Conservation (phyloP, 495 filamentous ascomycete genomes). For the Jackrogersella minutella region DNA sequence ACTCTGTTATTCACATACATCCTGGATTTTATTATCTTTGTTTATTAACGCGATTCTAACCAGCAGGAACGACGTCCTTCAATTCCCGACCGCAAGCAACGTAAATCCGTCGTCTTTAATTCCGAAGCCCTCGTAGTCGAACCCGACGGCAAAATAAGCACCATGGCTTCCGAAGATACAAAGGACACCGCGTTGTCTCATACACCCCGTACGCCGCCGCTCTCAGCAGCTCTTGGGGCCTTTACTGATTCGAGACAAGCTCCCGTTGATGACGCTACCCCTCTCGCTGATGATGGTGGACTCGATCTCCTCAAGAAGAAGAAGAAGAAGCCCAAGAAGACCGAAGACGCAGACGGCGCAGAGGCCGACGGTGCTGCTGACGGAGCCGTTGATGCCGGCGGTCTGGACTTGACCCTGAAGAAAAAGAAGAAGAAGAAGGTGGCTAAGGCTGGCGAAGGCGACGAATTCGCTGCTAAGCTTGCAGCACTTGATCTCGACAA, state of each 20-base stretch:
- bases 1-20: not conserved
- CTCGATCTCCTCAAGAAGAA: constrained; percentile 69
- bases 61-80: constrained; percentile 38
- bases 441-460: constrained; percentile 68
- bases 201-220: constrained; percentile 67
- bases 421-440: constrained; percentile 97
- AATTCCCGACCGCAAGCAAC: constrained; percentile 64
- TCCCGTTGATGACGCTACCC: constrained; percentile 61
- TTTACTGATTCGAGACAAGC: constrained; percentile 57
- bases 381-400: constrained; percentile 49
- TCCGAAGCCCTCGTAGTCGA: constrained; percentile 84
- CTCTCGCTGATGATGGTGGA: constrained; percentile 53
- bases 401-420: constrained; percentile 83
- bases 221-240: constrained; percentile 57
- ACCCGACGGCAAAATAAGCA: constrained; percentile 80
- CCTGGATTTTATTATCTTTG: not conserved
- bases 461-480: constrained; percentile 65
- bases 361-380: constrained; percentile 63
- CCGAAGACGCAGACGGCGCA: constrained; percentile 64
- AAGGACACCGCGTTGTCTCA: constrained; percentile 78
- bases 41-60: constrained; percentile 44
- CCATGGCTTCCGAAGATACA: constrained; percentile 66
- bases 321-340: constrained; percentile 82
- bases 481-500: constrained; percentile 82
- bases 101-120: constrained; percentile 91